Base-by-base conservation (phyloP, 2,329 filamentous ascomycete genomes). In the Epicoccum sorghinum region DNA sequence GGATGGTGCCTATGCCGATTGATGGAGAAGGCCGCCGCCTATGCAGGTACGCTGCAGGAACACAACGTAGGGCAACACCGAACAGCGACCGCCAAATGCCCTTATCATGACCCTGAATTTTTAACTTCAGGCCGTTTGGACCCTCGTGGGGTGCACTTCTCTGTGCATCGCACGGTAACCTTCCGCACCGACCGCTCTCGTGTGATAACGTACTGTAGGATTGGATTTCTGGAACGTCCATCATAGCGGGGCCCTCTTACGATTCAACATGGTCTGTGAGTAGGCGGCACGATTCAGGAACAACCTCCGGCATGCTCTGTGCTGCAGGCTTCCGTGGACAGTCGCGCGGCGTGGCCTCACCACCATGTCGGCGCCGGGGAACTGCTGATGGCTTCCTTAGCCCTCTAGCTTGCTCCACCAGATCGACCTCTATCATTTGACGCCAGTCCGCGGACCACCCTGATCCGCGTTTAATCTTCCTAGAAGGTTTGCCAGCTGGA, bases 31-130 rank as follows among this genome's bases (percentile, higher is more conserved):
- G 57, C 52, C 46, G 60, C 60, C 59, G 59, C 73, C 74, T 73
- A 75, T 74, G 71, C 71, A 74, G 71, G 71, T 72, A 74, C 71
- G 55, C 64, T 68, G 74, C 74, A 77, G 74, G 74, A 70, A 75
- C 74, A 62, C 59, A 58, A 57, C 59, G 59, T 58, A 57, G 48
- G 48, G 52, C 57, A 58, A 53, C 50, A 57, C 47, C 52, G 14
- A 47, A 52, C 56, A 40, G 60, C 50, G 55, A 37, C 37, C 27
- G 27, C 37, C 18, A 18, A 18, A 18, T 18, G 32, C 40, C 40
- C 59, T 61, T 60, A 62, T 65, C 62, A 55, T 58, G 52, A 56
- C 55, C 44, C 57, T 55, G 25, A 33, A 18, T 29, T 29, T 29
- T 29, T 29, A 7, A 6, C 27, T 18, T 41, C 24, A 35, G 6